Conservation (phyloP, 1,139 yeast genomes). For the Suhomyces taliae region DNA sequence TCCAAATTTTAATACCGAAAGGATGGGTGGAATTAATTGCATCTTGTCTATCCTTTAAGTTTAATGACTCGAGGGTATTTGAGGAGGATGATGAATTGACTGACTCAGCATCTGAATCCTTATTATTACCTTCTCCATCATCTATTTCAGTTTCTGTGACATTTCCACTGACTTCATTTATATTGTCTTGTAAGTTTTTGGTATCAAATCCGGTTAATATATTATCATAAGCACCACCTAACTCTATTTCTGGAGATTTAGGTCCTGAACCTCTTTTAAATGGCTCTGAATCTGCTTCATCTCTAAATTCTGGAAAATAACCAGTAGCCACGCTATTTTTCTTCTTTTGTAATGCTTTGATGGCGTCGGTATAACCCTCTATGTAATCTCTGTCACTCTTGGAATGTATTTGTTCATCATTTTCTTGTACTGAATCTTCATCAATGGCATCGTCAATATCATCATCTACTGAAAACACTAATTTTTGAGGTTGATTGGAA, state of each 20-base stretch:
- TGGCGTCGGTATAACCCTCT: slow-evolving; percentile 73
- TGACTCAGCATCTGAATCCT: slow-evolving; percentile 30
- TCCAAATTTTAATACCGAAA: slow-evolving; percentile 97
- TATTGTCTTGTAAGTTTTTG: neutral
- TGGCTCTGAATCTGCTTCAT: neutral
- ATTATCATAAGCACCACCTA: neutral
- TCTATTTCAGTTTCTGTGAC: slow-evolving; percentile 4
- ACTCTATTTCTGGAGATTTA: neutral
- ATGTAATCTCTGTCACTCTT: slow-evolving; percentile 56
- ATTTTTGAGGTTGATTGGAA: slow-evolving; percentile 23
- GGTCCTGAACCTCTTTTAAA: neutral
- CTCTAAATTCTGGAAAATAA: slow-evolving; percentile 12
- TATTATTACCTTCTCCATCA: slow-evolving; percentile 22
- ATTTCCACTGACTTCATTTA: neutral
- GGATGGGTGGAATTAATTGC: slow-evolving; percentile 98
- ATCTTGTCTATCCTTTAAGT: slow-evolving; percentile 89
- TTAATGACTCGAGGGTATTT: slow-evolving; percentile 73
- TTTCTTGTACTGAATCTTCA: slow-evolving; percentile 41
- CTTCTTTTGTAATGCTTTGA: slow-evolving; percentile 42
- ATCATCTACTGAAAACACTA: slow-evolving; percentile 73
- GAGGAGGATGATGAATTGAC: slow-evolving; percentile 43
- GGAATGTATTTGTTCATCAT: slow-evolving; percentile 27
- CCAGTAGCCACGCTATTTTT: slow-evolving; percentile 11
- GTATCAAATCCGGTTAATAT: neutral
- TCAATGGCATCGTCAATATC: slow-evolving; percentile 45